These are phyloP conservation scores for Eucalyptus dawsonii DNA, from an alignment of 345 rosid species.

Conservation along the genomic window DNA sequence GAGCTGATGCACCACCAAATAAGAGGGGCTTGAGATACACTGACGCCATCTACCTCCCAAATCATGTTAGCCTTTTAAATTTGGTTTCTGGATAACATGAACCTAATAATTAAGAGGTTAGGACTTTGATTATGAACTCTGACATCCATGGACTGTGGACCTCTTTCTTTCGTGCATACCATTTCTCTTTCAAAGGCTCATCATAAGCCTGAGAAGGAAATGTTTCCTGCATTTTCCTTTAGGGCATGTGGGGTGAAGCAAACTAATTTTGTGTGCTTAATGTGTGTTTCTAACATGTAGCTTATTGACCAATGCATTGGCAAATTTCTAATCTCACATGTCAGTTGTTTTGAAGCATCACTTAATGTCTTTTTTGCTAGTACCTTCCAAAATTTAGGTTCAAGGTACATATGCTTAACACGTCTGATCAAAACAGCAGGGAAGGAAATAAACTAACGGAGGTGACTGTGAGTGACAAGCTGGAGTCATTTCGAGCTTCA, in stretches of 20 bases:
- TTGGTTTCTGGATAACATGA: neutral
- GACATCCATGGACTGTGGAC: neutral
- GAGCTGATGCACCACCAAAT: neutral
- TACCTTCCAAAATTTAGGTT: neutral
- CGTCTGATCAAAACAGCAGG: conserved; percentile 16
- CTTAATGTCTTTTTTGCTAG: neutral
- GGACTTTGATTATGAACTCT: neutral
- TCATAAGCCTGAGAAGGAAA: neutral
- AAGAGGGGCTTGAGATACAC: neutral
- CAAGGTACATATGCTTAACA: neutral
- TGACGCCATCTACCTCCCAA: neutral
- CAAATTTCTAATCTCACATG: neutral
- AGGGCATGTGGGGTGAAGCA: neutral
- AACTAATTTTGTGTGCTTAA: neutral
- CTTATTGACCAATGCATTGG: neutral
- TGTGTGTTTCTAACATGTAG: neutral
- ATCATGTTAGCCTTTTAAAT: neutral
- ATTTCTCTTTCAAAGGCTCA: neutral
- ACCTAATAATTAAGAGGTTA: neutral
- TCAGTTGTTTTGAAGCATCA: neutral
- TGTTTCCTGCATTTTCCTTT: neutral
- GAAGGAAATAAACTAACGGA: conserved; percentile 52
- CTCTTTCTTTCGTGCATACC: neutral
- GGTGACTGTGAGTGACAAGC: conserved; percentile 65
- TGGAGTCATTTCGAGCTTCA: conserved; percentile 76